Evolutionary conservation across 345 rosid genomes (phyloP).

Genomic region (Syzygium aromaticum): DNA sequence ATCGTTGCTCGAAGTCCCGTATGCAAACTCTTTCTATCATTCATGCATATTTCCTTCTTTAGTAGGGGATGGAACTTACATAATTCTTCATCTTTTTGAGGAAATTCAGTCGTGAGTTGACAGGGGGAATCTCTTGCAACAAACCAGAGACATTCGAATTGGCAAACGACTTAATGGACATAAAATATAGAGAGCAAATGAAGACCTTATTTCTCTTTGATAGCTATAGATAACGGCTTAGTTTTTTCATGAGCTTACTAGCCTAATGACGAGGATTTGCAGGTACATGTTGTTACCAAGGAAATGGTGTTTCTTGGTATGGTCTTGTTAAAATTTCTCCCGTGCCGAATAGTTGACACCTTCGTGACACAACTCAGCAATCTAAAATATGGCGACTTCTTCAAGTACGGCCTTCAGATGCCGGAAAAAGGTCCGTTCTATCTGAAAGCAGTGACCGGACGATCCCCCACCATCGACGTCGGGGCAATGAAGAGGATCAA

Average conservation of each 20-base stretch:
- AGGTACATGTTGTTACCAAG: slow-evolving; percentile 12
- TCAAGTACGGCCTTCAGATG: slow-evolving; percentile 26
- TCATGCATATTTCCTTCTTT: background rate
- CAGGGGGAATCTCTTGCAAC: background rate
- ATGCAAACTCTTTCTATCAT: background rate
- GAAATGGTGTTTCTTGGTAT: slow-evolving; percentile 13
- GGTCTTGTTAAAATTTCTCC: slow-evolving; percentile 6
- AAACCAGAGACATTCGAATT: background rate
- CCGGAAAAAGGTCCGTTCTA: slow-evolving; percentile 33
- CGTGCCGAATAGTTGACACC: slow-evolving; percentile 7
- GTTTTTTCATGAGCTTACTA: background rate
- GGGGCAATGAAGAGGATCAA: slow-evolving; percentile 27
- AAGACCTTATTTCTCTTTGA: background rate
- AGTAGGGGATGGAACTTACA: background rate
- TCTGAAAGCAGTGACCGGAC: slow-evolving; percentile 22
- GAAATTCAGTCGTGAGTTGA: too few relatives aligned
- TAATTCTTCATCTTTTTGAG: too few relatives aligned
- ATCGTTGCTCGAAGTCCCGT: slow-evolving; percentile 37
- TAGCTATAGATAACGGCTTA: background rate
- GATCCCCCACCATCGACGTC: slow-evolving; percentile 44
- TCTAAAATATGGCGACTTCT: background rate
- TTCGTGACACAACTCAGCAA: background rate
- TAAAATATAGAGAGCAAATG: background rate
- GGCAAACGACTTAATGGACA: background rate
- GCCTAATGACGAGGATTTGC: background rate